phyloP scores from a whole-genome alignment of 2,329 filamentous ascomycete species.

The Gliomastix tumulicola region DNA sequence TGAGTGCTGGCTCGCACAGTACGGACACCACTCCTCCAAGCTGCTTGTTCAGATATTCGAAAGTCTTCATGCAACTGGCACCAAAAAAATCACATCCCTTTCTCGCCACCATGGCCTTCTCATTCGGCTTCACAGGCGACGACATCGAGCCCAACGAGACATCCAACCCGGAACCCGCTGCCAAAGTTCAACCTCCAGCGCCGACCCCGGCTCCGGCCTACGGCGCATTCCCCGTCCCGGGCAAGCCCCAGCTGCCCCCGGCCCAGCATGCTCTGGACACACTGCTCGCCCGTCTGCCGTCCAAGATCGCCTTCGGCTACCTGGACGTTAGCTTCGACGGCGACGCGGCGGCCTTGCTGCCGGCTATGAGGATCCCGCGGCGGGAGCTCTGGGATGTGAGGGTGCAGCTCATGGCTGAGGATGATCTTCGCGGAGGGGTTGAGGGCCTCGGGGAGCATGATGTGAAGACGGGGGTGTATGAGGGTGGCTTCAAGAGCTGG shows the following conservation, averaged over 20 bases:
- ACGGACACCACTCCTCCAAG: too few relatives aligned
- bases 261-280: constrained; percentile 39
- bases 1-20: too few relatives aligned
- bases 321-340: constrained; percentile 53
- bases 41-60: too few relatives aligned
- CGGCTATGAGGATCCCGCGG: constrained; percentile 53
- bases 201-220: constrained; percentile 16
- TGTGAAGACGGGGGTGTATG: constrained; percentile 75
- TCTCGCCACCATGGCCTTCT: constrained; percentile 39
- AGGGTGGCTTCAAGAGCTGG: constrained; percentile 87
- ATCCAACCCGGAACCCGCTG: constrained; percentile 13
- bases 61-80: too few relatives aligned
- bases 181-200: constrained; percentile 15
- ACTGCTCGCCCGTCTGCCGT: constrained; percentile 57
- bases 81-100: too few relatives aligned
- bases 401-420: constrained; percentile 73
- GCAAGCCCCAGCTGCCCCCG: constrained; percentile 52
- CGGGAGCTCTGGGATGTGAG: constrained; percentile 77
- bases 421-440: constrained; percentile 32
- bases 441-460: constrained; percentile 60
- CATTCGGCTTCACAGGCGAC: constrained; percentile 56
- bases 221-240: constrained; percentile 54
- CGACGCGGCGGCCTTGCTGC: constrained; percentile 34
- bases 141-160: constrained; percentile 49
- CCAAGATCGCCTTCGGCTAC: constrained; percentile 64